These are phyloP conservation scores for Herpetomonas samuelpessoai DNA, from an alignment of 208 protist species.

Conservation along the genomic window DNA sequence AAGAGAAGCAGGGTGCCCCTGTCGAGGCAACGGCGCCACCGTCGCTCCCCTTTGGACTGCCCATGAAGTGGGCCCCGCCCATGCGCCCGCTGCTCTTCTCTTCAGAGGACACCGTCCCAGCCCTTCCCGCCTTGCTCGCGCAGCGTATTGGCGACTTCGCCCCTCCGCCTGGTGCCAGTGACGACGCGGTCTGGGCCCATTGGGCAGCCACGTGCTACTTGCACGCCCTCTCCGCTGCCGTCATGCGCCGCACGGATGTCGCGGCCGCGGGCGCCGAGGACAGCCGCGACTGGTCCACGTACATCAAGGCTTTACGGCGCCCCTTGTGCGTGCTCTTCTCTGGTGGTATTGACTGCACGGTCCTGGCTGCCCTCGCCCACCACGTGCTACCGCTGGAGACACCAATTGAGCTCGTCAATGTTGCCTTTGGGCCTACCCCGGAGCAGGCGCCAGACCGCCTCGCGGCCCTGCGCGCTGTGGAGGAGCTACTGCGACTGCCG, in stretches of 20 bases:
- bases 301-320: conserved; percentile 32
- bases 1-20: not conserved
- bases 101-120: conserved; percentile 1
- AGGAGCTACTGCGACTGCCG: conserved; percentile 78
- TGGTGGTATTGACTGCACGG: conserved; percentile 94
- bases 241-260: conserved; percentile 58
- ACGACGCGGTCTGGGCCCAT: conserved; percentile 36
- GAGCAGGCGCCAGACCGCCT: conserved; percentile 84
- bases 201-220: conserved; percentile 58
- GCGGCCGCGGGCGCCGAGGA: conserved; percentile 44
- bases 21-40: too few species aligned
- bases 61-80: not conserved
- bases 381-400: conserved; percentile 67
- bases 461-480: conserved; percentile 63
- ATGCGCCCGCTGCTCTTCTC: conserved; percentile 1
- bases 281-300: conserved; percentile 30
- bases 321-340: conserved; percentile 90
- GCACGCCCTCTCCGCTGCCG: conserved; percentile 64
- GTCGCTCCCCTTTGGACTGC: not conserved
- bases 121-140: conserved; percentile 9
- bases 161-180: conserved; percentile 1
- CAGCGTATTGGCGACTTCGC: conserved; percentile 6
- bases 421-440: conserved; percentile 86
- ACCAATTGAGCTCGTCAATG: conserved; percentile 94
- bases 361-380: conserved; percentile 91